Evolutionary conservation across 257 asterid species (phyloP).

Genomic region (Cruciata laevipes): DNA sequence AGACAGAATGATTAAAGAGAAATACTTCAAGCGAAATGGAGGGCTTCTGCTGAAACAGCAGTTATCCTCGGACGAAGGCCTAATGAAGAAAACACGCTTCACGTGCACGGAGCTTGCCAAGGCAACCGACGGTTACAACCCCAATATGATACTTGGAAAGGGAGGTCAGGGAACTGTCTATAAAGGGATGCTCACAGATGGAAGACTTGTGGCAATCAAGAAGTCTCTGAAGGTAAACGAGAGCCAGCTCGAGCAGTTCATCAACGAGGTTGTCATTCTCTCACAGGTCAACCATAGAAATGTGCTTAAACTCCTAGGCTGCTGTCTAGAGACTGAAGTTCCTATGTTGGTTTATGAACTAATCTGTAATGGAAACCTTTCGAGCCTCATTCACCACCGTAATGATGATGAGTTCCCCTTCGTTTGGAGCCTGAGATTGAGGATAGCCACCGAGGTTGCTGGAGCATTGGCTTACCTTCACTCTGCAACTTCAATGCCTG

Average conservation of each 20-base stretch:
- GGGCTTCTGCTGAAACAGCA: conserved; percentile 23
- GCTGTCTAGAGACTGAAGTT: conserved; percentile 15
- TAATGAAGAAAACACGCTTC: conserved; percentile 17
- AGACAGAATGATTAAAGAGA: conserved; percentile 9
- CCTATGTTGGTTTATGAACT: conserved; percentile 12
- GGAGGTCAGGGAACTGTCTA: conserved; percentile 14
- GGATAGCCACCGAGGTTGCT: conserved; percentile 10
- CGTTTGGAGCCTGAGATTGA: conserved; percentile 2
- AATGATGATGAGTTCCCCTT: conserved; percentile 5
- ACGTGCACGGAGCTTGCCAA: conserved; percentile 15
- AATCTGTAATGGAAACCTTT: conserved; percentile 12
- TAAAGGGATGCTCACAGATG: conserved; percentile 16
- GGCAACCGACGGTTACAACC: conserved; percentile 4
- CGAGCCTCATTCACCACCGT: background rate
- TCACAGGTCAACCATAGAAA: conserved; percentile 14
- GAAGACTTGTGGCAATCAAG: conserved; percentile 13
- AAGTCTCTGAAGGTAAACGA: background rate
- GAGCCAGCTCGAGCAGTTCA: conserved; percentile 10
- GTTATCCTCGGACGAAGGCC: conserved; percentile 11
- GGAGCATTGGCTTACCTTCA: conserved; percentile 11
- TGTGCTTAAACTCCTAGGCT: conserved; percentile 9
- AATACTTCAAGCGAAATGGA: conserved; percentile 21
- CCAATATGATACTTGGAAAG: conserved; percentile 3
- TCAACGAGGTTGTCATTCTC: conserved; percentile 15
- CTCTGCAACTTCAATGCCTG: conserved; percentile 3